Conservation (phyloP, 148 eudicot genomes). For the Diospyros lotus region DNA sequence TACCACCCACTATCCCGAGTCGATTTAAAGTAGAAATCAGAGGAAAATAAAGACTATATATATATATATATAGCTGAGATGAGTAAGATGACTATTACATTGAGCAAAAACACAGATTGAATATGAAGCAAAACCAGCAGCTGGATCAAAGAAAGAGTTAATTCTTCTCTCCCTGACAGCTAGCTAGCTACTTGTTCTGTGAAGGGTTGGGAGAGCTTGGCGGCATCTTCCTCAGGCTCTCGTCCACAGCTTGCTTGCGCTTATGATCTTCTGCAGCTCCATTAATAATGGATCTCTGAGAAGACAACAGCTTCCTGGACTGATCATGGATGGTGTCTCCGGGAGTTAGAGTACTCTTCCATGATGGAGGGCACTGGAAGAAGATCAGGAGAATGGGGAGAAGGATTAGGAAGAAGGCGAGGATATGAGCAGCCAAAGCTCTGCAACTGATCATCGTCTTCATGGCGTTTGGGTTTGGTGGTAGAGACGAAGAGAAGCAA, state of each 20-base stretch:
- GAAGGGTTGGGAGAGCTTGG: constrained; percentile 32
- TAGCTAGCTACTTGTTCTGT: constrained; percentile 29
- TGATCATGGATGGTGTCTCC: not conserved
- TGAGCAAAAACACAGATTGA: not conserved
- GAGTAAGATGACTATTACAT: not conserved
- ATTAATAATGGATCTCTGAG: not conserved
- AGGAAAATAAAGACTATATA: not conserved
- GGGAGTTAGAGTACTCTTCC: not conserved
- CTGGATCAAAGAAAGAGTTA: not conserved
- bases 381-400: constrained; percentile 14
- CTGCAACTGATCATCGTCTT: constrained; percentile 17
- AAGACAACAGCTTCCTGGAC: constrained; percentile 22
- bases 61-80: not conserved
- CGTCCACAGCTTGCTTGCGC: constrained; percentile 52
- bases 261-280: constrained; percentile 12
- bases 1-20: not conserved
- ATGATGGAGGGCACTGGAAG: constrained; percentile 4
- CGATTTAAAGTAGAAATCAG: not conserved
- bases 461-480: no score
- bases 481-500: no score
- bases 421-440: constrained; percentile 15
- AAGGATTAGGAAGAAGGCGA: constrained; percentile 7
- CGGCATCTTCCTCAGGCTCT: constrained; percentile 33
- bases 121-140: not conserved
- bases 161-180: not conserved